Base-by-base conservation (phyloP, 179 eudicot genomes). In the Amaranthus tricolor region DNA sequence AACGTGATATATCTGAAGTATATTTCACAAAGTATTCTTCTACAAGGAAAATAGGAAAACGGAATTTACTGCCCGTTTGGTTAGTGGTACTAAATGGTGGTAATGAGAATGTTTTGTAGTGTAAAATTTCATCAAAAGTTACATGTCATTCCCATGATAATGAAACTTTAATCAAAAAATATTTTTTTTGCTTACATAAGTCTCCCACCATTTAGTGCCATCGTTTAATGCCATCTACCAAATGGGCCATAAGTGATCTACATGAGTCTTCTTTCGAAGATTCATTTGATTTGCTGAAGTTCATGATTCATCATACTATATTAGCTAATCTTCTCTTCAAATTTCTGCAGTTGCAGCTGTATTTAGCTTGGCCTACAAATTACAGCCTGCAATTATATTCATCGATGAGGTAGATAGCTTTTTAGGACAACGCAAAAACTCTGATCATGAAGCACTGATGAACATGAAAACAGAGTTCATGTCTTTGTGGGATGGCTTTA, bases 401-500 rank as follows among this genome's bases (percentile, higher is more conserved):
- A 90, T 94, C 43, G 98, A 92, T 58, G 98, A 94, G 84, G 97
- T 94, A 9, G 97, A 94, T 74, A 90, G 98, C 82, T 90, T 92
- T 81, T 65, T 94, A 81, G 98, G 98, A 61, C 97, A 94, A 80
- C 97, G 97, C 61, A 88, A 88, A 75, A 79, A 82, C 48, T 83
- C 94, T 66, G 98, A 94, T 72, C 97, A 94, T 77, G 94, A 92
- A 82, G 96, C 97, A 44, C 43, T 92, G 73, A 85, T 89, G 21
- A 94, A 90, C 77, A 94, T 94, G 97, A 92, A 94, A 76, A 94
- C 98, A 0, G 98, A 94, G 81, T 94, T 94, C 78, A 94, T 94
- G 98, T 88, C 96, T 77, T 73, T 94, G 79, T 94, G 98, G 98
- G 98, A 92, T 85, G 98, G 98, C 53, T 90, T 94, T 79, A 90